phyloP scores from a whole-genome alignment of 116 monocot species.

The Dioscorea cayenensis region DNA sequence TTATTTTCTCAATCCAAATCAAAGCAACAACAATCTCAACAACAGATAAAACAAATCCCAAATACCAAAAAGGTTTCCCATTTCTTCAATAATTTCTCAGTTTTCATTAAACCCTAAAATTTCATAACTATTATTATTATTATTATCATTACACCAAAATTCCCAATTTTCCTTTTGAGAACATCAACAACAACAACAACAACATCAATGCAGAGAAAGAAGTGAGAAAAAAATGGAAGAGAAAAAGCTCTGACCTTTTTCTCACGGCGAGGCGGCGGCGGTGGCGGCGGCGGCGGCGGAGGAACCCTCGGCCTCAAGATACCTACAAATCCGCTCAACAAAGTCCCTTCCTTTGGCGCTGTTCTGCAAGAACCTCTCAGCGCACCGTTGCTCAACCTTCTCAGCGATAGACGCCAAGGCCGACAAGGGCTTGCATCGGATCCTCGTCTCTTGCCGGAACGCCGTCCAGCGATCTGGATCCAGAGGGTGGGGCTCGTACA shows the following conservation, averaged over 20 bases:
- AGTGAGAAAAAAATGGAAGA: not conserved
- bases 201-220: not conserved
- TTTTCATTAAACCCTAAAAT: too few relatives aligned
- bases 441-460: slow-evolving; percentile 87
- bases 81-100: too few relatives aligned
- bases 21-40: too few relatives aligned
- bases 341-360: slow-evolving; percentile 85
- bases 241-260: slow-evolving; percentile 5
- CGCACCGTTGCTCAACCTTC: slow-evolving; percentile 87
- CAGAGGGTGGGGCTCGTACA: slow-evolving; percentile 71
- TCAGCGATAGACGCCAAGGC: slow-evolving; percentile 82
- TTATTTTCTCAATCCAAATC: too few relatives aligned
- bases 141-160: too few relatives aligned
- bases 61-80: too few relatives aligned
- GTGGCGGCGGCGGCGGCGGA: not conserved
- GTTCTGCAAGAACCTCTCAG: slow-evolving; percentile 87
- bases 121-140: too few relatives aligned
- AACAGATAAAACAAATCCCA: too few relatives aligned
- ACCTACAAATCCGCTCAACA: slow-evolving; percentile 80
- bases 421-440: slow-evolving; percentile 71
- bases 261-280: not conserved
- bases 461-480: slow-evolving; percentile 58
- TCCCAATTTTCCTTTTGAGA: too few relatives aligned
- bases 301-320: slow-evolving; percentile 54
- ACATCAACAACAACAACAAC: not conserved